These are phyloP conservation scores for Echria macrotheca DNA, from an alignment of 495 filamentous ascomycete genomes.

Conservation along the genomic window DNA sequence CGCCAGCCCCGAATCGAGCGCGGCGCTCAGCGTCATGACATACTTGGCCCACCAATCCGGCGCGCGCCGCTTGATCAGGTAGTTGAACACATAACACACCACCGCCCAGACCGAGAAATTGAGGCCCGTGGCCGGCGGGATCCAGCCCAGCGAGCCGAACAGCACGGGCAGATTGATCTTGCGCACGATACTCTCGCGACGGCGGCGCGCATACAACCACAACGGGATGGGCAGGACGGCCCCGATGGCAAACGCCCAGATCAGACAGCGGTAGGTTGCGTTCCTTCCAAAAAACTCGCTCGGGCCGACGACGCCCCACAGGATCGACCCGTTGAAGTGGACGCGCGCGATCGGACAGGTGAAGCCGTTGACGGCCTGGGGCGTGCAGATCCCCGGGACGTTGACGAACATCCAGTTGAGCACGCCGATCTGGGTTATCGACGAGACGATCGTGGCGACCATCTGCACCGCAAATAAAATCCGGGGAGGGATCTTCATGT, in stretches of 20 bases:
- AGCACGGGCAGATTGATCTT: constrained; percentile 68
- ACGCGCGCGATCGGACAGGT: constrained; percentile 83
- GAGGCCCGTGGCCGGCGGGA: constrained; percentile 78
- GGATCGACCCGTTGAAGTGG: constrained; percentile 82
- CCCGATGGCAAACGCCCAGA: constrained; percentile 76
- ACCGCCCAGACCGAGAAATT: constrained; percentile 80
- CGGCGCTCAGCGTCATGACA: constrained; percentile 79
- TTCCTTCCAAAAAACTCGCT: constrained; percentile 66
- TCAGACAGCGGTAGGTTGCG: constrained; percentile 61
- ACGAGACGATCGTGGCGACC: constrained; percentile 71
- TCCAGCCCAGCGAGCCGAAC: constrained; percentile 71
- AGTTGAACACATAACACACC: constrained; percentile 79
- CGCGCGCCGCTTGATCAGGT: constrained; percentile 59
- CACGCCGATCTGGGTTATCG: constrained; percentile 73
- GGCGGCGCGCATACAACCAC: constrained; percentile 55
- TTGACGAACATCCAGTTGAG: constrained; percentile 85
- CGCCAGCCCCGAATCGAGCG: constrained; percentile 74
- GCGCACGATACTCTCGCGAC: constrained; percentile 47
- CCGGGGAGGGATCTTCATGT: constrained; percentile 88
- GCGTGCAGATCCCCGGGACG: constrained; percentile 71
- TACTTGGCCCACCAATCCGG: constrained; percentile 82
- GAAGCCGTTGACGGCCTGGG: constrained; percentile 74
- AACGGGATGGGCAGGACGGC: constrained; percentile 62
- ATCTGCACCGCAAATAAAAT: constrained; percentile 77
- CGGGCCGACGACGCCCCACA: constrained; percentile 85